Percentiles rank a stretch among this genome's conserved stretches.
These are phyloP conservation scores for Monosporozyma unispora DNA, from an alignment of 805 yeast genomes.

Conservation along the genomic window DNA sequence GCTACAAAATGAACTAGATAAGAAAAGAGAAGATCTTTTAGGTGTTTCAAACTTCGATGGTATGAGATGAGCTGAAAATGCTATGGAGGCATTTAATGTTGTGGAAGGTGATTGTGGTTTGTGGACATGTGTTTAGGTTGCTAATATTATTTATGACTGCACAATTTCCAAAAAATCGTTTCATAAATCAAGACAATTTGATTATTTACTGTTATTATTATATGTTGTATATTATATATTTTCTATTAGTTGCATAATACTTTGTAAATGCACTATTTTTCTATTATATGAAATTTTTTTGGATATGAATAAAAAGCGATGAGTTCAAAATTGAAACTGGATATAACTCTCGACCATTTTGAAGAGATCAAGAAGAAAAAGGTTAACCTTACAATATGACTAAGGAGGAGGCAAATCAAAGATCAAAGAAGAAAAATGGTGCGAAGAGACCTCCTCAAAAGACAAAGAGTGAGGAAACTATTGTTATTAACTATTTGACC, in stretches of 20 bases:
- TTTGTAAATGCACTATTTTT: no score
- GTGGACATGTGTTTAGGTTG: no score
- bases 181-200: no score
- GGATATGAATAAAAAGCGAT: background rate
- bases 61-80: background rate
- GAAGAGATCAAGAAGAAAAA: background rate
- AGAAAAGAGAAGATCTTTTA: background rate
- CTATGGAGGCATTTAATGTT: background rate
- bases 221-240: no score
- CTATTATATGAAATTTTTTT: no score
- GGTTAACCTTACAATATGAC: background rate
- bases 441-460: background rate
- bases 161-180: no score
- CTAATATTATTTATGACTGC: no score
- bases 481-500: background rate
- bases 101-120: no score
- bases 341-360: background rate
- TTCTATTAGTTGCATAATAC: no score
- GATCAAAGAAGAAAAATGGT: background rate
- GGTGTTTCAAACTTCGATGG: background rate
- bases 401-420: background rate
- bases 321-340: constrained; percentile 2
- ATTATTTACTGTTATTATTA: no score
- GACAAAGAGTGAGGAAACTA: background rate
- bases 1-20: background rate